phyloP scores from a whole-genome alignment of 2,329 filamentous ascomycete genomes.

The Penicillium rolfsii region DNA sequence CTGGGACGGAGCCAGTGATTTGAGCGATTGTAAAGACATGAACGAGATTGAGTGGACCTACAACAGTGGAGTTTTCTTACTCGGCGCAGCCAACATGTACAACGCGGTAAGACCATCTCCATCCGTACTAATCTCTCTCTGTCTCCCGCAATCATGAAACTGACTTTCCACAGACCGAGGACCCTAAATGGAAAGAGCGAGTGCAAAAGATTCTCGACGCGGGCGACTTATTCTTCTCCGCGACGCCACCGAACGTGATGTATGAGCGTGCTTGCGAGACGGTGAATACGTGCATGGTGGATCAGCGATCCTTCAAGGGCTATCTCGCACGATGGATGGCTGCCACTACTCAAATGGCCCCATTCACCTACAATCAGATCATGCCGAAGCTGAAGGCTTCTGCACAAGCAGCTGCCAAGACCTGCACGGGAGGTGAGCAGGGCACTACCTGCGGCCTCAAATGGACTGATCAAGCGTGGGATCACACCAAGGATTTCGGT shows the following conservation, averaged over 20 bases:
- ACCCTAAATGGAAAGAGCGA: slow-evolving; percentile 56
- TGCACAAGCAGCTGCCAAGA: slow-evolving; percentile 58
- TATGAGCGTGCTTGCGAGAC: slow-evolving; percentile 64
- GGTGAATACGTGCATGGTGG: slow-evolving; percentile 60
- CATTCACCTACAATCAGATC: slow-evolving; percentile 57
- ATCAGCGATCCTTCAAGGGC: slow-evolving; percentile 68
- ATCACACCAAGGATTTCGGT: slow-evolving; percentile 43
- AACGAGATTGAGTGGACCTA: slow-evolving; percentile 62
- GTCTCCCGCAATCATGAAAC: background rate
- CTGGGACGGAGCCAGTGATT: slow-evolving; percentile 59
- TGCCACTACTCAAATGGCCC: slow-evolving; percentile 60
- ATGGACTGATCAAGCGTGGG: slow-evolving; percentile 45
- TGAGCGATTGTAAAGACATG: slow-evolving; percentile 54
- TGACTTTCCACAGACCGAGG: slow-evolving; percentile 39
- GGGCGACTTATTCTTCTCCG: slow-evolving; percentile 56
- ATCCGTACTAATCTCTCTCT: no score
- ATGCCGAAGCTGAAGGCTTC: slow-evolving; percentile 58
- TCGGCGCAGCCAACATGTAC: slow-evolving; percentile 61
- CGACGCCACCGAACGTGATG: slow-evolving; percentile 53
- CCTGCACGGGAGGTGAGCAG: slow-evolving; percentile 55
- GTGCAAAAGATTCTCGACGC: slow-evolving; percentile 58
- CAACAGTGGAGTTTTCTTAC: slow-evolving; percentile 59
- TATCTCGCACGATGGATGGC: slow-evolving; percentile 66
- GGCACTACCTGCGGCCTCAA: slow-evolving; percentile 44
- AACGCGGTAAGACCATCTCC: slow-evolving; percentile 48